Conservation (phyloP, 2,329 filamentous ascomycete species). For the Ustilaginoidea virens region DNA sequence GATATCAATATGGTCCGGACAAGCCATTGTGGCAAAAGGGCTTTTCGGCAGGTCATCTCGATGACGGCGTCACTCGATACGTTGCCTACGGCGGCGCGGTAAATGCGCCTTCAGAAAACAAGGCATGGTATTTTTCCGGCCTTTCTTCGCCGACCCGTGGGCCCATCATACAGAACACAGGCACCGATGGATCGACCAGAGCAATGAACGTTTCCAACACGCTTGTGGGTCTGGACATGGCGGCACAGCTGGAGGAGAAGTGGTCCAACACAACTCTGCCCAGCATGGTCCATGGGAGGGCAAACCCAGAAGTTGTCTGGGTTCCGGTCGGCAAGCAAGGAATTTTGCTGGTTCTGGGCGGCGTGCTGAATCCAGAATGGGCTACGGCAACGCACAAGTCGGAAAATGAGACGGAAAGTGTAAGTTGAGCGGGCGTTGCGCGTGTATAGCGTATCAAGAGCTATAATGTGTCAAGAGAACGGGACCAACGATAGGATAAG, state of each 20-base stretch:
- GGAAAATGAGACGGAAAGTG: slow-evolving; percentile 15
- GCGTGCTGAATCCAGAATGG: slow-evolving; percentile 48
- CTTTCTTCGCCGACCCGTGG: slow-evolving; percentile 35
- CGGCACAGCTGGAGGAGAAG: slow-evolving; percentile 26
- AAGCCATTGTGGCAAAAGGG: slow-evolving; percentile 26
- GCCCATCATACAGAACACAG: slow-evolving; percentile 24
- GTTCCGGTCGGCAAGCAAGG: slow-evolving; percentile 64
- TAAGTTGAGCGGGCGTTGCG: no score
- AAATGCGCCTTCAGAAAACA: slow-evolving; percentile 53
- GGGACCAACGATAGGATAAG: no score
- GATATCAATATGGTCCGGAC: slow-evolving; percentile 32
- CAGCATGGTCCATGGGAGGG: slow-evolving; percentile 32
- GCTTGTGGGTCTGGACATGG: slow-evolving; percentile 47
- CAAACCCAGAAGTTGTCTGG: slow-evolving; percentile 53
- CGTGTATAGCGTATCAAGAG: no score
- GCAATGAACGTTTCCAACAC: slow-evolving; percentile 34
- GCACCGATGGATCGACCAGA: slow-evolving; percentile 17
- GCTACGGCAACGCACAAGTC: slow-evolving; percentile 11
- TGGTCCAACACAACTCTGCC: slow-evolving; percentile 46
- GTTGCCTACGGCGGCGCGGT: slow-evolving; percentile 48
- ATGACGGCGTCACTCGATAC: slow-evolving; percentile 38
- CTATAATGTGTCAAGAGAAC: no score
- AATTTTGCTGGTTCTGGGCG: slow-evolving; percentile 62
- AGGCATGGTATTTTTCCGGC: slow-evolving; percentile 58
- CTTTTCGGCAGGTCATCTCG: slow-evolving; percentile 26